Evolutionary conservation across 2,329 filamentous ascomycete genomes (phyloP).

Genomic region (Colletotrichum melonis): DNA sequence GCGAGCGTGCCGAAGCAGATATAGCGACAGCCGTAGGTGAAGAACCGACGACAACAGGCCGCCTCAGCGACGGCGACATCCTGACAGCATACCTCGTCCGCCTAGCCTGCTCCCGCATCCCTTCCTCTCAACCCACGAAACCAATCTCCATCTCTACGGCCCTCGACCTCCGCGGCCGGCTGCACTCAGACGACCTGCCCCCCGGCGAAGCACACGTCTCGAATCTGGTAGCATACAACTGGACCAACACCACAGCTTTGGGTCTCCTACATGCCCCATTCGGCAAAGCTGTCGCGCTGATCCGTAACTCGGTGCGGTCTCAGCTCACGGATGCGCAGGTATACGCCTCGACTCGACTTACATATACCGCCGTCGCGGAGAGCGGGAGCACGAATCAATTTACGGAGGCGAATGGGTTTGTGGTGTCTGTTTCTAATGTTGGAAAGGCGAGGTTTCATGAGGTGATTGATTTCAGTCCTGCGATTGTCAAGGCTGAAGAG

Average conservation of each 20-base stretch:
- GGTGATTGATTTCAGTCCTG: constrained; percentile 30
- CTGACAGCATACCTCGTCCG: constrained; percentile 26
- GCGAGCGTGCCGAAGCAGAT: constrained; percentile 14
- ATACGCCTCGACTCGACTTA: constrained; percentile 21
- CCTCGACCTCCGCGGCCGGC: constrained; percentile 26
- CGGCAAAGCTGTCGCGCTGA: not conserved
- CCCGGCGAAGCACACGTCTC: constrained; percentile 11
- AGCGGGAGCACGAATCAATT: constrained; percentile 28
- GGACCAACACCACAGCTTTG: constrained; percentile 10
- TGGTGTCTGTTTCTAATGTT: constrained; percentile 22
- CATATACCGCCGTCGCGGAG: constrained; percentile 26
- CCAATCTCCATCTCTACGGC: constrained; percentile 23
- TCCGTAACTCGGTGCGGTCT: constrained; percentile 2
- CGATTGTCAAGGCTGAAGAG: not conserved
- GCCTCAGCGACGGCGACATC: constrained; percentile 30
- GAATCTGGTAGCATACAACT: constrained; percentile 30
- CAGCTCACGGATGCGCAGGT: constrained; percentile 25
- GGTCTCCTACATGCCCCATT: too few species aligned
- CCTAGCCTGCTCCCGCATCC: constrained; percentile 15
- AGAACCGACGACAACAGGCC: not conserved
- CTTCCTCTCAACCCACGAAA: not conserved
- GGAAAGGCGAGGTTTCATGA: constrained; percentile 30
- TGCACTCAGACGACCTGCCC: constrained; percentile 17
- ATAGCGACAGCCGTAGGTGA: not conserved
- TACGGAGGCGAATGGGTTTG: constrained; percentile 20